Base-by-base conservation (phyloP, 106 monocot species). In the Allium cepa region DNA sequence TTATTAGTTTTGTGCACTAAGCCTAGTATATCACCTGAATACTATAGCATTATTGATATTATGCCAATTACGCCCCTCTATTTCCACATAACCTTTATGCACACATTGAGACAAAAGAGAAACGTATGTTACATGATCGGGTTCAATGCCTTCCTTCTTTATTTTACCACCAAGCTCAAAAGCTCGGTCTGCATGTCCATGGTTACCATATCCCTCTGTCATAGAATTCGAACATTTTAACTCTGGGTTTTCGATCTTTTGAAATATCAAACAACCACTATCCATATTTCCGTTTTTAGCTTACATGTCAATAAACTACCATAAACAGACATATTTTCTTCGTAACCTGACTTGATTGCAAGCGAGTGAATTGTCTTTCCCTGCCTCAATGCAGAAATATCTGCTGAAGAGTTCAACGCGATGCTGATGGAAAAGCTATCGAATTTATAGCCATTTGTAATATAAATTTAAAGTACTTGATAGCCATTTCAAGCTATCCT, bases 191-290 rank as follows among this genome's bases (percentile, higher is more conserved):
- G 87, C 77, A 70, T 82, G 51, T 22, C 91, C 91, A 79, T 88
- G 82, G 49, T 86, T 79, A 10, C 85, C 96, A 68, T 84, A 84
- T 22, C 83, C 96, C 26, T 83, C 84, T 52, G 92, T 81, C 69
- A 96, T 80, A 7, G 91, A 80, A 79, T 96, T 92, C 96, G 88
- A 96, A 69, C 91, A 92, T 58, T 86, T 89, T 63, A 96, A 59
- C 80, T 96, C 91, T 4, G 86, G 91, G 9, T 70, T 62, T 10
- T 52, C 15, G 69, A 79, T 75, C 22, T 59, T 58, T 48, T 50
- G 50, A 59, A 96, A 96, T 16, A 88, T 27, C 15, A 57, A 72
- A 62, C 59, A 51, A 46, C 88, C 85, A 52, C 73, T 47, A 69
- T 73, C 66, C 13, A 91, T 78, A 47, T 63, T 46, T 10, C 96